Percentiles rank a stretch among this genome's conserved stretches.
Conservation (phyloP, 2,329 filamentous ascomycete species). For the Trichoderma sp. region DNA sequence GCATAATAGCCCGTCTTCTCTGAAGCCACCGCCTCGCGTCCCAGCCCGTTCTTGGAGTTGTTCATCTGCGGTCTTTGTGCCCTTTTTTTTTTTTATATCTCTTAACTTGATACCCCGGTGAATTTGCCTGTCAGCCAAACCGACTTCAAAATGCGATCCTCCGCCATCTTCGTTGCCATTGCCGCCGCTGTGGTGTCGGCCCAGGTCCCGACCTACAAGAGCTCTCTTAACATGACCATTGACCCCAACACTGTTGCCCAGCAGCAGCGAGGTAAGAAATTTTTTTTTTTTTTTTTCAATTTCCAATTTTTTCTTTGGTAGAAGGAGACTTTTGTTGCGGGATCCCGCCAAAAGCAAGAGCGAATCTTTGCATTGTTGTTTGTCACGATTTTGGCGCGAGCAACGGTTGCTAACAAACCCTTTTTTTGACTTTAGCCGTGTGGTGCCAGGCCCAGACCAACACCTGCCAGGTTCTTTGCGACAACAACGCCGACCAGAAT, state of each 20-base stretch:
- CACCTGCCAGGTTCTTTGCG: constrained; percentile 50
- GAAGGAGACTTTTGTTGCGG: not conserved
- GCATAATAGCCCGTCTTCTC: constrained; percentile 18
- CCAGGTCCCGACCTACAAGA: constrained; percentile 44
- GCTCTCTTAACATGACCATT: constrained; percentile 42
- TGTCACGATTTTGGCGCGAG: not conserved
- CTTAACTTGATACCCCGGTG: constrained; percentile 10
- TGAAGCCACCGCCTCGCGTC: constrained; percentile 2
- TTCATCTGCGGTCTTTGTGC: constrained; percentile 8
- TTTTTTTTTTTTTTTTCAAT: constrained; percentile 18
- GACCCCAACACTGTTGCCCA: constrained; percentile 36
- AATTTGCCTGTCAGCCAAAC: constrained; percentile 14
- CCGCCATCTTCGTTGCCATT: constrained; percentile 41
- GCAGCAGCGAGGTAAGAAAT: constrained; percentile 39
- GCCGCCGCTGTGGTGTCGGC: constrained; percentile 44
- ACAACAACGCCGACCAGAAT: constrained; percentile 37
- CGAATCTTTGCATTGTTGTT: not conserved
- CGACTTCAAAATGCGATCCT: constrained; percentile 40
- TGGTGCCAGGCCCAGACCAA: constrained; percentile 54
- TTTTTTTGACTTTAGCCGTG: constrained; percentile 34
- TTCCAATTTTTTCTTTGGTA: not conserved
- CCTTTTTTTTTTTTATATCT: not conserved
- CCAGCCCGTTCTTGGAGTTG: constrained; percentile 5
- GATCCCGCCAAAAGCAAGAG: not conserved
- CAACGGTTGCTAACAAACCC: not conserved